A percentile compares a stretch with the other conserved stretches of the same genome.
phyloP scores from a whole-genome alignment of 768 basidiomycete genomes.

The Lyophyllum semitale region DNA sequence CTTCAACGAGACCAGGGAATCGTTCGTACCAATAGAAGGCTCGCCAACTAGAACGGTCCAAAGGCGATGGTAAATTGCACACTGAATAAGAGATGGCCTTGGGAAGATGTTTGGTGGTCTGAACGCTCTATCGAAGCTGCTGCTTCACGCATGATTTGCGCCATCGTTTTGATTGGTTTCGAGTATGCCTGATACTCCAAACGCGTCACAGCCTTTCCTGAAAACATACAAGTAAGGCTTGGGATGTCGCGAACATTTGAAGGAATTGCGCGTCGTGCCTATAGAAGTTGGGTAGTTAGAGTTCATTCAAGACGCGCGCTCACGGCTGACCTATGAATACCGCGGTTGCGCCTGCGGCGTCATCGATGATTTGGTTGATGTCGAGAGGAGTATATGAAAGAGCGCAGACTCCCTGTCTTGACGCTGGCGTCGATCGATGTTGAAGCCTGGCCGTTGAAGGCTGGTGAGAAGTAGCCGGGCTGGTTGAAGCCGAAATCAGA shows the following conservation, averaged over 20 bases:
- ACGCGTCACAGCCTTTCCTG: slow-evolving; percentile 71
- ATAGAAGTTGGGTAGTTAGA: neutral
- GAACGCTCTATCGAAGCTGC: slow-evolving; percentile 43
- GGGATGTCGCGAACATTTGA: slow-evolving; percentile 57
- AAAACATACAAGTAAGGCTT: neutral
- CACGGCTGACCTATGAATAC: slow-evolving; percentile 64
- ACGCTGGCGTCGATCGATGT: slow-evolving; percentile 46
- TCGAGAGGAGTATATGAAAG: slow-evolving; percentile 65
- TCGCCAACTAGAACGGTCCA: slow-evolving; percentile 78
- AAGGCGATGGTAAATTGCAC: slow-evolving; percentile 74
- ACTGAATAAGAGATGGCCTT: slow-evolving; percentile 48
- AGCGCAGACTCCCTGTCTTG: slow-evolving; percentile 51
- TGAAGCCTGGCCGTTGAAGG: no score
- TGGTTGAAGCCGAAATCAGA: no score
- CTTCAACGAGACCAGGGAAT: neutral
- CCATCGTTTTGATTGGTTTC: slow-evolving; percentile 76
- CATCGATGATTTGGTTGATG: slow-evolving; percentile 57
- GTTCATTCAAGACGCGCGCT: neutral
- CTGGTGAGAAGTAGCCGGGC: no score
- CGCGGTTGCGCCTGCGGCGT: slow-evolving; percentile 70
- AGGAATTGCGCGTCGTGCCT: slow-evolving; percentile 81
- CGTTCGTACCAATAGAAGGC: slow-evolving; percentile 60
- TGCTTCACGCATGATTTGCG: slow-evolving; percentile 53
- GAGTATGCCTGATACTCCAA: slow-evolving; percentile 86
- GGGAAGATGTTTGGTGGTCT: slow-evolving; percentile 34